A percentile compares a stretch with the other conserved stretches of the same genome.
phyloP scores from a whole-genome alignment of 2,329 filamentous ascomycete species.

The Arthroderma uncinatum region DNA sequence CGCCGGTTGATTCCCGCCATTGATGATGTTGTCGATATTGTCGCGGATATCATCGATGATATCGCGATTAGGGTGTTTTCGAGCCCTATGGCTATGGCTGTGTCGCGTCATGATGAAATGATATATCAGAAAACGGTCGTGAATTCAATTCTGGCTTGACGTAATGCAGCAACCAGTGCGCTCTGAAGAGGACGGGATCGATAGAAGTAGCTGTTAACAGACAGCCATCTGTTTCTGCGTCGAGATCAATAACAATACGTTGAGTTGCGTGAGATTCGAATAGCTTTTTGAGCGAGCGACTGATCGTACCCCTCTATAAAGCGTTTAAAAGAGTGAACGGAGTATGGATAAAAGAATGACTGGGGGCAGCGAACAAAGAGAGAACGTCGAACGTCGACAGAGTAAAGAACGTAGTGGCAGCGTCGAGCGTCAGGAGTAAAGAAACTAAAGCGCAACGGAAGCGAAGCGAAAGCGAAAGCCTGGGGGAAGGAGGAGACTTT shows the following conservation, averaged over 20 bases:
- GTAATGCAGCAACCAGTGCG: constrained; percentile 13
- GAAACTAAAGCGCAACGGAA: constrained; percentile 1
- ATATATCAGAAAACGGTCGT: not conserved
- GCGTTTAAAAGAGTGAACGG: not conserved
- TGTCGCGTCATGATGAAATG: constrained; percentile 11
- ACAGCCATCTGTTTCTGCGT: constrained; percentile 1
- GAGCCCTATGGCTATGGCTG: constrained; percentile 8
- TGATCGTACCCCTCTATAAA: not conserved
- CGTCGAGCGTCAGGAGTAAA: not conserved
- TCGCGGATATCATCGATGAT: constrained; percentile 3
- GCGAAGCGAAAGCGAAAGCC: not conserved
- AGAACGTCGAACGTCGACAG: constrained; percentile 6
- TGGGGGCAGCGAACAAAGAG: constrained; percentile 7
- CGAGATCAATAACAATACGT: not conserved
- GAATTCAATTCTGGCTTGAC: not conserved
- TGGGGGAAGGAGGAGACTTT: not conserved
- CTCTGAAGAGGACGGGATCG: not conserved
- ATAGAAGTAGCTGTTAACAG: not conserved
- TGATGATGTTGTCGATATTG: constrained; percentile 5
- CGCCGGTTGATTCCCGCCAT: not conserved
- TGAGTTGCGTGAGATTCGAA: not conserved
- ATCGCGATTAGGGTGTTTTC: constrained; percentile 4
- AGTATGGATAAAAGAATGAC: constrained; percentile 10
- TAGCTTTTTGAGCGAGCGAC: not conserved
- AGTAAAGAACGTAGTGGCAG: not conserved